Evolutionary conservation across 371 early-diverging fungal genomes (phyloP).

Genomic region (Choanephora cucurbitarum): DNA sequence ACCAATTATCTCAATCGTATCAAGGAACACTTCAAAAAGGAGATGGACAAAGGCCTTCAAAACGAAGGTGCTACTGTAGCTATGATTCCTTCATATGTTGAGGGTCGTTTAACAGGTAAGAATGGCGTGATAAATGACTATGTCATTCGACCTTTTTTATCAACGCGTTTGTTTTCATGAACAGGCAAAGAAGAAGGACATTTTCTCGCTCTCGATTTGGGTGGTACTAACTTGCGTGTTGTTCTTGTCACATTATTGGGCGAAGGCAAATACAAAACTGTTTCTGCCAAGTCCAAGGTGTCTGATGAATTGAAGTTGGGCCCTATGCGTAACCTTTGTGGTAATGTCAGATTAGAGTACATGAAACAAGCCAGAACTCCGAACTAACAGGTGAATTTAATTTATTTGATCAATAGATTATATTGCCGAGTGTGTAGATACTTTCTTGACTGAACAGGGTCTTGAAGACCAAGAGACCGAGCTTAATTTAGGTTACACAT

Average conservation of each 20-base stretch:
- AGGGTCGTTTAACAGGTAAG: constrained; percentile 53
- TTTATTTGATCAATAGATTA: constrained; percentile 35
- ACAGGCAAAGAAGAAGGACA: constrained; percentile 72
- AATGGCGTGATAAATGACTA: no score
- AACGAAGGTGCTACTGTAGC: constrained; percentile 64
- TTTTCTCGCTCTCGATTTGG: constrained; percentile 91
- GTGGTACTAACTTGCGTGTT: constrained; percentile 94
- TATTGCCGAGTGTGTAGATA: constrained; percentile 85
- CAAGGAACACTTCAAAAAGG: constrained; percentile 64
- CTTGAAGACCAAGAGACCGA: constrained; percentile 32
- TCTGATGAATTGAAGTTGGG: constrained; percentile 79
- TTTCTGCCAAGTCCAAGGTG: constrained; percentile 79
- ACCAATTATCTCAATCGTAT: constrained; percentile 63
- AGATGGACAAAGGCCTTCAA: constrained; percentile 76
- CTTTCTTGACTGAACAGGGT: constrained; percentile 71
- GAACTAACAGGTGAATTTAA: constrained; percentile 17
- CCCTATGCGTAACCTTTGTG: constrained; percentile 53
- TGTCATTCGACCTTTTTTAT: background rate
- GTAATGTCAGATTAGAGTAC: constrained; percentile 18
- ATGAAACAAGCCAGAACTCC: constrained; percentile 20
- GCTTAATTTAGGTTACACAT: constrained; percentile 90
- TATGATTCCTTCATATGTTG: constrained; percentile 82
- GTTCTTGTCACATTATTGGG: constrained; percentile 85
- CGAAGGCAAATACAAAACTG: constrained; percentile 62
- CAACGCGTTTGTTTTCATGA: background rate